Base-by-base conservation (phyloP, 768 basidiomycete genomes). In the Heimioporus sp. region DNA sequence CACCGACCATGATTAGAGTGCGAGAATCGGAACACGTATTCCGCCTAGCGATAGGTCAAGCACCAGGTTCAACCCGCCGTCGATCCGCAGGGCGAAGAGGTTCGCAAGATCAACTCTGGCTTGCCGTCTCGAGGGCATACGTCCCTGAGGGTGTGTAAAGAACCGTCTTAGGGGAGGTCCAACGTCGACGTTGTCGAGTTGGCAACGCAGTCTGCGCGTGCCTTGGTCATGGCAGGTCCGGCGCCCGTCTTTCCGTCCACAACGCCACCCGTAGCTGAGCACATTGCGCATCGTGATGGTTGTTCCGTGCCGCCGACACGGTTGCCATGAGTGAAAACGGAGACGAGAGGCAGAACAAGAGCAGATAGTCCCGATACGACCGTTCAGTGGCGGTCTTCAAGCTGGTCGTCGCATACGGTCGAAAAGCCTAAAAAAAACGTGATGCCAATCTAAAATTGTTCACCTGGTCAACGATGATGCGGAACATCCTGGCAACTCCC, bases 281-380 rank as follows among this genome's bases (percentile, higher is more conserved):
- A 54, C 47, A 35, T 54, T 54, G 48, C 59, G 54, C 12, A 43
- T 58, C 13, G 12, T 60, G 24, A 28, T 6, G 39, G 31, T 38
- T 2, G 45, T 46, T 46, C 19, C 20, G 39, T 17, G 20, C 45
- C 20, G 32, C 45, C 2, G 45, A 48, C 8, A 20, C 17, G 13
- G 34, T 2, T 32, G 28, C 13, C 15, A 40, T 13, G 21, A 60
- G 45, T 12, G 49, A 28, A 13, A 60, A n/a, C 16, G 52, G 39
- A 15, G 21, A 40, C n/a, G 16, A 51, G 19, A 19, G 38, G 10
- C 3, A 30, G 44, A 48, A 36, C 10, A 15, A n/a, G 24, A 0
- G 19, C 38, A 30, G 24, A 28, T 28, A 4, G 24, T 7, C 24
- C 24, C 7, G 24, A 28, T 7, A 28, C 24, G 24, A 28, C 7